Base-by-base conservation (phyloP, 2,329 filamentous ascomycete species). In the Aspergillus intermedius region DNA sequence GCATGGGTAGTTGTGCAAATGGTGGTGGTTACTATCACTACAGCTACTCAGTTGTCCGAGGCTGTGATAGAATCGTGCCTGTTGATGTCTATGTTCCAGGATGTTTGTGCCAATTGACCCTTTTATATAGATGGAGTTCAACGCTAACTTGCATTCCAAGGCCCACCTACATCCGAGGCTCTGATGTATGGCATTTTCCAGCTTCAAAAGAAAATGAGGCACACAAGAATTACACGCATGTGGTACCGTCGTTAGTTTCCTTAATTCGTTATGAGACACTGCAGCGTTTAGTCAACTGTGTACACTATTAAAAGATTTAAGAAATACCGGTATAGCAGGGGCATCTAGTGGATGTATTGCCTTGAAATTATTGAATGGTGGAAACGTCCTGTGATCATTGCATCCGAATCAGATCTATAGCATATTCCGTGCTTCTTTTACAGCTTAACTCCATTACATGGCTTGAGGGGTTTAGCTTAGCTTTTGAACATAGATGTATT, bases 21-120 rank as follows among this genome's bases (percentile, higher is more conserved):
- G 87, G 87, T 54, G 88, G 87, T 60, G 87, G 88, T 49, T 91
- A 91, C 75, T 91, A 91, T 68, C 88, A 91, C 73, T 91, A 91
- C 75, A 87, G 83, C 70, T 91, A 91, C 72, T 83, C 79, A 47
- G 87, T 90, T 46, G 83, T 85, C 47, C 80, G 87, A 52, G 86
- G 87, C 37, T 88, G 86, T 63, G 87, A 91, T 70, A 75, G 87
- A 52, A 86, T 91, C 62, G 84, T 90, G 23, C 87, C 87, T n/a
- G 87, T 91, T 52, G 87, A 91, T 68, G 81, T 91, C 44, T 91
- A 90, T 65, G 87, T 91, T n/a, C 87, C 87, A 44, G 87, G 87
- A 17, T 91, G 87, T 75, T 79, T 79, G 60, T 83, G 76, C 17
- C 79, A 41, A 25, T 32, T 47, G 39, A 23, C n/a, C 23, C 46